Evolutionary conservation across 495 filamentous ascomycete species (phyloP), one percentile per base, ranked within the genome.

Genomic region (Zalerion maritima): DNA sequence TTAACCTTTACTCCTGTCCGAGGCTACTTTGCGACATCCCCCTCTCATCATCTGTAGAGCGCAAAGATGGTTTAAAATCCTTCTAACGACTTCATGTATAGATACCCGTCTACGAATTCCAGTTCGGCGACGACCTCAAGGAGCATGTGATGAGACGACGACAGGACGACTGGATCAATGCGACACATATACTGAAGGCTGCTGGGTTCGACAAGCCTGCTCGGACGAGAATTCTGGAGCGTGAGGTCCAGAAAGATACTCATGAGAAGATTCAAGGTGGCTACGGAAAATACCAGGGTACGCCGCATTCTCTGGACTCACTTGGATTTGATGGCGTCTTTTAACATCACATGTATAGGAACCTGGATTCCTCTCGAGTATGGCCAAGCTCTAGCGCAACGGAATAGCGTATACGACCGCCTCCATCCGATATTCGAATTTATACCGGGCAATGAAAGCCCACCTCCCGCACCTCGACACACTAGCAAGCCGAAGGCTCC

Each of bases 251-350:
- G 49, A 92, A 93, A 50, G 87, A 86, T 6, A 63, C 75, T 6
- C 89, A 97, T 55, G 87, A 96, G 55, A 97, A 97, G 56, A 80
- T 97, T 2, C 89, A 97, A 45, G 89, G 89, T 37, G 89, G 89
- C 14, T 97, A 96, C 54, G 89, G 89, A 31, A 97, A 96, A 70
- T 97, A 94, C 42, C 89, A 97, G 60, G 85, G 85, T 81, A 40
- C 28, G 50, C n/a, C n/a, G n/a, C n/a, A n/a, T n/a, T n/a, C n/a
- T n/a, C n/a, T n/a, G n/a, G n/a, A n/a, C n/a, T n/a, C n/a, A n/a
- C n/a, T n/a, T 22, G 14, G 14, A 22, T 14, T 17, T 10, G 14
- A 1, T 12, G 5, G 3, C 22, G 8, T 10, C 22, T 16, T 21
- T 22, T 40, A 13, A 40, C 22, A 25, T 49, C 33, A 55, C 31